Conservation (phyloP, 2,329 filamentous ascomycete genomes). For the Phyllosticta citribraziliensis region DNA sequence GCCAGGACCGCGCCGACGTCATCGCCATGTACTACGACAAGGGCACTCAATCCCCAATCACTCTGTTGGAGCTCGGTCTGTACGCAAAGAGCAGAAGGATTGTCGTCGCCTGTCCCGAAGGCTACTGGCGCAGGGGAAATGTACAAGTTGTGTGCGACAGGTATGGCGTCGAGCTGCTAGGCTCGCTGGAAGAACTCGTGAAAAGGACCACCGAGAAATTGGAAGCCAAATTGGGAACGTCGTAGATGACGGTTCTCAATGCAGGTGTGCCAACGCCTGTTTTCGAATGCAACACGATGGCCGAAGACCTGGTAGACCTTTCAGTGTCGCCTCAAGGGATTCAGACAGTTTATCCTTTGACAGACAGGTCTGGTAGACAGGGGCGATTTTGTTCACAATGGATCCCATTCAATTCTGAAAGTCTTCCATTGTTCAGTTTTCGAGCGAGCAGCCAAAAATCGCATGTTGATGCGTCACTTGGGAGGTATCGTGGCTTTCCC, state of each 20-base stretch:
- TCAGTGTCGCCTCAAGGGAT: too few species aligned
- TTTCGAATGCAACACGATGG: background rate
- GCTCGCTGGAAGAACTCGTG: conserved; percentile 34
- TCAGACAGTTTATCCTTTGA: too few species aligned
- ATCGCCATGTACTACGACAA: conserved; percentile 49
- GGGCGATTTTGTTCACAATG: too few species aligned
- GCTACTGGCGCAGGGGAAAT: conserved; percentile 51
- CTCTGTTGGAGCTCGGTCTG: conserved; percentile 52
- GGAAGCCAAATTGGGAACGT: background rate
- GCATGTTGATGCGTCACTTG: background rate
- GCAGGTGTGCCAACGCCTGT: background rate
- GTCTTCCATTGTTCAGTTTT: too few species aligned
- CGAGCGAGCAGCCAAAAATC: too few species aligned
- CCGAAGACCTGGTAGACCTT: too few species aligned
- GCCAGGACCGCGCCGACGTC: conserved; percentile 43
- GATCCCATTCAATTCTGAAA: too few species aligned
- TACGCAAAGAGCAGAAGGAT: conserved; percentile 36
- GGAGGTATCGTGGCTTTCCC: background rate
- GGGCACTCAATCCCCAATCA: conserved; percentile 45
- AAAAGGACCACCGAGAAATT: conserved; percentile 18
- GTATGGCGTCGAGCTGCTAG: conserved; percentile 37
- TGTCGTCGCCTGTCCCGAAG: conserved; percentile 44
- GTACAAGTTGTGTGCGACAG: conserved; percentile 47
- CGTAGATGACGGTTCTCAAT: background rate
- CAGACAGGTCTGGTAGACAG: too few species aligned